These are phyloP conservation scores for Ceratobasidium papillatum DNA, from an alignment of 1,284 basidiomycete genomes.

Conservation along the genomic window DNA sequence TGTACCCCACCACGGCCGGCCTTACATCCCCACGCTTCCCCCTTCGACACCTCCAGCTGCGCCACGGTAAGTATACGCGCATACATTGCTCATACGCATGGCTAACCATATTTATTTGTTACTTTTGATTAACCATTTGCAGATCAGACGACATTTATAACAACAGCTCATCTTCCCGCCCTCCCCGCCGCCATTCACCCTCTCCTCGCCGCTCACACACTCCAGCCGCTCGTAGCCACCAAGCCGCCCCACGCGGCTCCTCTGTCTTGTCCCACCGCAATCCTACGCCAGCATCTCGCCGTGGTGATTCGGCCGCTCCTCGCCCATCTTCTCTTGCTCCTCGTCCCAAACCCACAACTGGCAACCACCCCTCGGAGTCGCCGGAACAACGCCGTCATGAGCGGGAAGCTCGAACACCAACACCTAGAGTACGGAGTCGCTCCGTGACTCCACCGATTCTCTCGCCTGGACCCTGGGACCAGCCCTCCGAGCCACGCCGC, in stretches of 20 bases:
- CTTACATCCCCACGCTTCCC: neutral
- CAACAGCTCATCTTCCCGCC: neutral
- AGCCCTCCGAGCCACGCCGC: too few species aligned
- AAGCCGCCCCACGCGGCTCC: neutral
- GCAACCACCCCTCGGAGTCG: too few species aligned
- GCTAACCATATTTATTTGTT: neutral
- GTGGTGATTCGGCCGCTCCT: too few species aligned
- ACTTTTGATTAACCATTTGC: neutral
- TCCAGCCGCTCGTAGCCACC: neutral
- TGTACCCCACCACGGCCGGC: neutral
- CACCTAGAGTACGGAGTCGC: too few species aligned
- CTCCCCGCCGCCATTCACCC: neutral
- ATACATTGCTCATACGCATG: neutral
- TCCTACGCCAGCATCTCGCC: too few species aligned
- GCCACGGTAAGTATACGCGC: neutral
- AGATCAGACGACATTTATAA: neutral
- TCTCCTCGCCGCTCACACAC: neutral
- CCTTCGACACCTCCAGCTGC: neutral
- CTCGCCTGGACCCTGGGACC: too few species aligned
- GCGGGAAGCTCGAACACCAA: too few species aligned
- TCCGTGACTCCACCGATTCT: too few species aligned
- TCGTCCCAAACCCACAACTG: too few species aligned
- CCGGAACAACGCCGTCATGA: too few species aligned
- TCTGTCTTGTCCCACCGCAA: neutral
- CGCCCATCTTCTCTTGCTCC: too few species aligned